Conservation (phyloP, 495 filamentous ascomycete species). For the Halenospora varia region DNA sequence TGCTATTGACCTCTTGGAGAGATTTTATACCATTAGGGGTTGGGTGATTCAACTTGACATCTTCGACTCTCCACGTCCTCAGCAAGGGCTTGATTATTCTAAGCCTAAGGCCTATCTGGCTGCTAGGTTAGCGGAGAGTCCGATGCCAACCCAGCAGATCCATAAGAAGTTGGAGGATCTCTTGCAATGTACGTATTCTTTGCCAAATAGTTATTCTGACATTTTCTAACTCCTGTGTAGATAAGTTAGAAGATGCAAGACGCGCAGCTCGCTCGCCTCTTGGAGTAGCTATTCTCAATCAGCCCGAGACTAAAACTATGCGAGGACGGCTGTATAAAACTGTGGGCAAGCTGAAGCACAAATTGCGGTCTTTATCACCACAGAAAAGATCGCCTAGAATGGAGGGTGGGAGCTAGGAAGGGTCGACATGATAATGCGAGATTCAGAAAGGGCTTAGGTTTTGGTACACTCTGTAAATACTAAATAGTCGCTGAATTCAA, state of each 20-base stretch:
- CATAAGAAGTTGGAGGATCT: constrained; percentile 16
- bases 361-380: constrained; percentile 16
- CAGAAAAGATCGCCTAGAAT: constrained; percentile 10
- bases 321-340: constrained; percentile 11
- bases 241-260: constrained; percentile 14
- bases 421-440: constrained; percentile 7
- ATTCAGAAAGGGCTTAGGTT: constrained; percentile 6
- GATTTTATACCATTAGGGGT: constrained; percentile 10
- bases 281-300: constrained; percentile 12
- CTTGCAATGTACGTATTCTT: constrained; percentile 13
- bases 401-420: constrained; percentile 7
- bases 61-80: constrained; percentile 9
- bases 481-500: background rate
- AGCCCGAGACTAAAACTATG: constrained; percentile 15
- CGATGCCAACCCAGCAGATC: constrained; percentile 5
- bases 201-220: constrained; percentile 11
- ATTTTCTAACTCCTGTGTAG: constrained; percentile 16
- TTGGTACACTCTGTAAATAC: constrained; percentile 7
- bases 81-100: constrained; percentile 7
- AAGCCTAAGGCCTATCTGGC: constrained; percentile 13
- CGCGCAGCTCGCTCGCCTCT: constrained; percentile 13
- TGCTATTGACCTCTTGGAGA: constrained; percentile 8
- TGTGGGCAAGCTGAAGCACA: constrained; percentile 12
- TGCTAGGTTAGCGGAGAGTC: constrained; percentile 15
- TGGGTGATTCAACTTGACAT: constrained; percentile 7